Base-by-base conservation (phyloP, 371 early-diverging fungal genomes). In the Actinomortierella wolfii region DNA sequence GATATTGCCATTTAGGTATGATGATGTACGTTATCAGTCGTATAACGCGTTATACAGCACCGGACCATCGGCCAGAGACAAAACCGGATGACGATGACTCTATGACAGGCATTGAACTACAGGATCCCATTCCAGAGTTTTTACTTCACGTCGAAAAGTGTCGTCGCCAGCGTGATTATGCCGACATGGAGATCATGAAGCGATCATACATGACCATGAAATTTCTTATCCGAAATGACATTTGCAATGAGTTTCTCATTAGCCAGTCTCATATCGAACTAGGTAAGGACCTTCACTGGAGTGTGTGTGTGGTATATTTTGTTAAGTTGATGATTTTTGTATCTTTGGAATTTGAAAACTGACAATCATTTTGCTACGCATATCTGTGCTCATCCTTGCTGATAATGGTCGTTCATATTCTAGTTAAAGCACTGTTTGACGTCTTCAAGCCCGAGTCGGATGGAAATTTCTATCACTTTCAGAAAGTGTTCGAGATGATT, bases 121-220 rank as follows among this genome's bases (percentile, higher is more conserved):
- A 34, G 34, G 34, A 34, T 34, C 34, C 34, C 11, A 34, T 34
- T 34, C 7, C 34, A 34, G 34, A 59, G 51, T 73, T 73, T 44
- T 54, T 73, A 67, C 53, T 34, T 14, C 59, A 47, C 3, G 56
- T 63, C 13, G 47, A 67, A 20, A 57, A 59, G 1, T 67, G 74
- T 56, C 52, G 57, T n/a, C 40, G 74, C 47, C 59, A 50, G 15
- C 53, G 74, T 11, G 74, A 73, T 23, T 59, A 51, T 26, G 57
- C 66, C 1, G 64, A 73, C 24, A 21, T 73, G 48, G 56, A 57
- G 46, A 57, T 73, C 39, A 73, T 73, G 74, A 73, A 73, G 44
- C 61, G 58, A 51, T 73, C 74, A n/a, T 73, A 73, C 48, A 73
- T 64, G 3, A 57, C 74, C 21, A 73, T 73, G 74, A 73, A 67